A percentile compares a stretch with the other conserved stretches of the same genome.
Conservation (phyloP, 805 yeast genomes). For the Metschnikowia noctiluminum region DNA sequence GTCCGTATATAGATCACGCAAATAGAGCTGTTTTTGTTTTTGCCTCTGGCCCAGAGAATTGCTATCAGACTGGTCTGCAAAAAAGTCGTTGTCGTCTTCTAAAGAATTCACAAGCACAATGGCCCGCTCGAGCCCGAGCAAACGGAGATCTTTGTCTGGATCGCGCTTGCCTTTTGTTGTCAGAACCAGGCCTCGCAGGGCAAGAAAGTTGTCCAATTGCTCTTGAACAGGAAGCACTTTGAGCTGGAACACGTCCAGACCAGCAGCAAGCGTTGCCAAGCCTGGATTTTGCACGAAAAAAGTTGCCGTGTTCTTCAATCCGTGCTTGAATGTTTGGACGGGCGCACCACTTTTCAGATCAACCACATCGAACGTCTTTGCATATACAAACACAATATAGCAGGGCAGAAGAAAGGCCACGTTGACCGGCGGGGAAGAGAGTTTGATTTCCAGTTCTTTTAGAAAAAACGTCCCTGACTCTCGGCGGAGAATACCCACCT, state of each 20-base stretch:
- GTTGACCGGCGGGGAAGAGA: slow-evolving; percentile 25
- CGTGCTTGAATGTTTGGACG: slow-evolving; percentile 34
- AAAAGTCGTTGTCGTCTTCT: slow-evolving; percentile 24
- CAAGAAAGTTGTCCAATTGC: slow-evolving; percentile 37
- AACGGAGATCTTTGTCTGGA: slow-evolving; percentile 26
- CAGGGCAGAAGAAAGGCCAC: slow-evolving; percentile 30
- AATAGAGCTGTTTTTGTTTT: slow-evolving; percentile 29
- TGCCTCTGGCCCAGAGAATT: slow-evolving; percentile 20
- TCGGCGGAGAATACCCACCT: slow-evolving; percentile 19
- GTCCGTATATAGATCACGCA: slow-evolving; percentile 34
- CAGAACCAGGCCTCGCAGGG: slow-evolving; percentile 17
- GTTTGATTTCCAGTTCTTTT: slow-evolving; percentile 21
- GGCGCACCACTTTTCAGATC: slow-evolving; percentile 34
- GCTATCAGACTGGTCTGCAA: slow-evolving; percentile 14
- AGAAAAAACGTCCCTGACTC: slow-evolving; percentile 10
- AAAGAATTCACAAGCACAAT: slow-evolving; percentile 29
- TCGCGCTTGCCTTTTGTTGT: slow-evolving; percentile 19
- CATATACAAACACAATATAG: slow-evolving; percentile 30
- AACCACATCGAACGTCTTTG: slow-evolving; percentile 33
- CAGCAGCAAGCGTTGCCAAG: slow-evolving; percentile 22
- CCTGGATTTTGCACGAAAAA: slow-evolving; percentile 13
- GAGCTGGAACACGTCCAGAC: slow-evolving; percentile 31
- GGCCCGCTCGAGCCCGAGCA: slow-evolving; percentile 34
- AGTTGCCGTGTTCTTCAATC: slow-evolving; percentile 26
- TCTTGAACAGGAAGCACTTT: slow-evolving; percentile 25